Percentiles rank a stretch among this genome's conserved stretches.
Evolutionary conservation across 2,329 filamentous ascomycete species (phyloP).

Genomic region (Alternaria tenuissima): DNA sequence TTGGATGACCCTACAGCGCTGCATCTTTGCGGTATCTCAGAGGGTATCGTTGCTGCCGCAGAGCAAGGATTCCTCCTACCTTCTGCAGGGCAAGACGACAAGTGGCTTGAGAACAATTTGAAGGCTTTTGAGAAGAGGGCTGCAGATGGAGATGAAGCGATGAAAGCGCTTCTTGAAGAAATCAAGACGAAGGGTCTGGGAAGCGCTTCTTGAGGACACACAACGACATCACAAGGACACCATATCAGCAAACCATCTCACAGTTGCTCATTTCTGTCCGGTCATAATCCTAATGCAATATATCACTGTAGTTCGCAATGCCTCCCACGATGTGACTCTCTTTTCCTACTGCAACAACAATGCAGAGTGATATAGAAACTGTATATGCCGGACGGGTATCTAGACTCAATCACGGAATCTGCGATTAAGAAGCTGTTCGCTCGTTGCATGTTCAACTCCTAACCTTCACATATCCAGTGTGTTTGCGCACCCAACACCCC

Average conservation of each 20-base stretch:
- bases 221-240: neutral
- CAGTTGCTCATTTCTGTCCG: neutral
- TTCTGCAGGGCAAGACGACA: neutral
- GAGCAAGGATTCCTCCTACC: neutral
- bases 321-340: no score
- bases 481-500: neutral
- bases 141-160: neutral
- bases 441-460: neutral
- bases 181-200: neutral
- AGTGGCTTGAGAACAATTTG: neutral
- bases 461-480: conserved; percentile 6
- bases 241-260: neutral
- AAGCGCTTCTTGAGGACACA: neutral
- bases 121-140: neutral
- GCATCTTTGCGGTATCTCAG: neutral
- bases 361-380: neutral
- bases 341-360: neutral
- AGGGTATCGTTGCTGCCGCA: neutral
- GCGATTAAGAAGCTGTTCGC: neutral
- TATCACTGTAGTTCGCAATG: neutral
- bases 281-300: neutral
- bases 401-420: neutral
- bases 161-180: neutral
- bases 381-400: neutral
- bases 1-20: neutral